phyloP scores from a whole-genome alignment of 2,329 filamentous ascomycete genomes.

The Trichoderma atroviride region DNA sequence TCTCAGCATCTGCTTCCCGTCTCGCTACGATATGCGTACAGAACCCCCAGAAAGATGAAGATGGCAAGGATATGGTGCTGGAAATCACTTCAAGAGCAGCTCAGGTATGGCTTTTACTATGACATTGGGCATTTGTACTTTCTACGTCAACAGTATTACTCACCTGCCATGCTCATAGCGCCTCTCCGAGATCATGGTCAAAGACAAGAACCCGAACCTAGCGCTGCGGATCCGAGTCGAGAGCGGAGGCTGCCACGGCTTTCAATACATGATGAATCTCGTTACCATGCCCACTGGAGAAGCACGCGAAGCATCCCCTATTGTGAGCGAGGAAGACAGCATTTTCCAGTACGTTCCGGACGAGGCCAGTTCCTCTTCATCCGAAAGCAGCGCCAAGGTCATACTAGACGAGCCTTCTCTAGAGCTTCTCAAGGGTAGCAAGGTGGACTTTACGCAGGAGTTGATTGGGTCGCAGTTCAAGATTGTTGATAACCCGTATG shows the following conservation, averaged over 20 bases:
- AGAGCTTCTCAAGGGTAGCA: slow-evolving; percentile 88
- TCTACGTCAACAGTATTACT: neutral
- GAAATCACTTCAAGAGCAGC: slow-evolving; percentile 83
- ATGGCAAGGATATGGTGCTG: slow-evolving; percentile 81
- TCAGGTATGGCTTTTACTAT: slow-evolving; percentile 56
- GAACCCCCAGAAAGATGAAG: slow-evolving; percentile 79
- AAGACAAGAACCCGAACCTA: slow-evolving; percentile 73
- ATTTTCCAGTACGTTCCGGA: slow-evolving; percentile 73
- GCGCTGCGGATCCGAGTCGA: slow-evolving; percentile 92
- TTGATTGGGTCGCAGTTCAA: slow-evolving; percentile 90
- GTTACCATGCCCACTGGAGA: slow-evolving; percentile 59
- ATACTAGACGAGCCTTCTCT: slow-evolving; percentile 87
- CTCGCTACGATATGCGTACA: slow-evolving; percentile 54
- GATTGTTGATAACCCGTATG: slow-evolving; percentile 88
- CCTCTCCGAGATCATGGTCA: slow-evolving; percentile 73
- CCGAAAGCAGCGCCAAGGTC: slow-evolving; percentile 65
- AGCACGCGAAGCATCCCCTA: slow-evolving; percentile 39
- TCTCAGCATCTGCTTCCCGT: slow-evolving; percentile 43
- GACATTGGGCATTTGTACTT: neutral
- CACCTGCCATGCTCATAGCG: slow-evolving; percentile 51
- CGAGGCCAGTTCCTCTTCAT: slow-evolving; percentile 40
- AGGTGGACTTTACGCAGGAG: slow-evolving; percentile 95
- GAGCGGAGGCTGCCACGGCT: slow-evolving; percentile 93
- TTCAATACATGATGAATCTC: slow-evolving; percentile 94
- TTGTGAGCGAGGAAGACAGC: slow-evolving; percentile 75